Base-by-base conservation (phyloP, 2,329 filamentous ascomycete genomes). In the Fusarium cyanostomum region DNA sequence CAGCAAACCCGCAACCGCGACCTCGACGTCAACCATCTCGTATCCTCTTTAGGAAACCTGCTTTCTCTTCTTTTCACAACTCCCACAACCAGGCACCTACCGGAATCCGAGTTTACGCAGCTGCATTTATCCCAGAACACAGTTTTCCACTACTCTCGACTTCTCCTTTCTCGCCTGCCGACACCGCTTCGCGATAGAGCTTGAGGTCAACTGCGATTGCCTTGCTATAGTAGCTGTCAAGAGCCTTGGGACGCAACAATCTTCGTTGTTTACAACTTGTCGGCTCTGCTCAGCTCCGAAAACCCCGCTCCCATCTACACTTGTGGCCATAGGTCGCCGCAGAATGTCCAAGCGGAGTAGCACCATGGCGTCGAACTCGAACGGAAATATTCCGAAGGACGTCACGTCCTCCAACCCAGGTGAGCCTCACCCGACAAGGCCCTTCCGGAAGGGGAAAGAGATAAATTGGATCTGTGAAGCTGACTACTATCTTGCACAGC, bases 271-370 rank as follows among this genome's bases (percentile, higher is more conserved):
- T 27, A 39, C 26, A 30, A 59, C 10, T 38, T 16, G 31, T 28
- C 24, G 18, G 13, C 38, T n/a, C 13, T 28, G 16, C 38, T 35
- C 33, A 52, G 30, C 27, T 56, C 31, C 11, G 35, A 33, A 12
- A 26, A 27, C 39, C 27, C 15, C 41, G 21, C 35, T 33, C 44
- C 16, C 46, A 52, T 15, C 44, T 49, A 34, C 38, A 34, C 24
- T 10, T 31, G 31, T 44, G 31, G 24, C 8, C n/a, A 10, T 26
- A 33, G 21, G 28, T 43, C 35, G 49, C 51, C 48, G 54, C 55
- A 76, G 38, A 71, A 91, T 91, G 88, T 90, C 88, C 62, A 88
- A 86, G 80, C 80, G 88, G 81, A 83, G 80, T 73, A 75, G 73
- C 61, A 78, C 75, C 63, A 80, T 72, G 58, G 66, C 72, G 21